Percentiles rank a stretch among this genome's conserved stretches.
Evolutionary conservation across 352 stramenopile species (phyloP).

Genomic region (Globisporangium acanthophoron): DNA sequence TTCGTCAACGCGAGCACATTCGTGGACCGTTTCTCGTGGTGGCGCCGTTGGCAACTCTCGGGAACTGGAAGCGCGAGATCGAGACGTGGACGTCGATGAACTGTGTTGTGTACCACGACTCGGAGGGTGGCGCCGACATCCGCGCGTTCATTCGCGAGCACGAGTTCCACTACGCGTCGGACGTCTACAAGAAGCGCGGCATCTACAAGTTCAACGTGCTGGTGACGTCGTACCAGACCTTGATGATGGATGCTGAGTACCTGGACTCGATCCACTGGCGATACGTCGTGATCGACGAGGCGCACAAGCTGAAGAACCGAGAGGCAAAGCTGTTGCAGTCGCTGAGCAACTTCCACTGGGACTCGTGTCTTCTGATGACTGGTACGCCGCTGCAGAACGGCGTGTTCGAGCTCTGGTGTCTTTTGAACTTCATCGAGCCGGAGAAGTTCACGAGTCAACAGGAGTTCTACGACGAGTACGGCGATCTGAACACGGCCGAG

Average conservation of each 20-base stretch:
- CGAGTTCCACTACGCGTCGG: constrained; percentile 95
- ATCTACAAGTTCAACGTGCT: constrained; percentile 96
- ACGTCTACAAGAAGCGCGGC: constrained; percentile 62
- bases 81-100: constrained; percentile 99
- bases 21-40: constrained; percentile 98
- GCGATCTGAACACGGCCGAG: constrained; percentile 93
- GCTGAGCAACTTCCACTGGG: constrained; percentile 79
- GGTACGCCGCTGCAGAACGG: constrained; percentile 99
- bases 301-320: constrained; percentile 98
- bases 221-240: constrained; percentile 96
- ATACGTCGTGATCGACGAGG: constrained; percentile 98
- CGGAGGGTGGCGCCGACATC: constrained; percentile 86
- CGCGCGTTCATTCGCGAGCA: constrained; percentile 92
- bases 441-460: constrained; percentile 94
- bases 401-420: constrained; percentile 98
- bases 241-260: constrained; percentile 93
- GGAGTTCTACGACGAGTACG: constrained; percentile 96
- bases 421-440: constrained; percentile 98
- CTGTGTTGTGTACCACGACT: constrained; percentile 98
- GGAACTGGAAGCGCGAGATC: constrained; percentile 99
- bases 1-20: constrained; percentile 90
- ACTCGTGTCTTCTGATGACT: constrained; percentile 94
- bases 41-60: constrained; percentile 95
- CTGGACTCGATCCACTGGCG: constrained; percentile 93
- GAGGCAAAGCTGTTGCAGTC: constrained; percentile 92